A percentile compares a stretch with the other conserved stretches of the same genome.
Evolutionary conservation across 2,329 filamentous ascomycete genomes (phyloP).

Genomic region (Fusarium proliferatum): DNA sequence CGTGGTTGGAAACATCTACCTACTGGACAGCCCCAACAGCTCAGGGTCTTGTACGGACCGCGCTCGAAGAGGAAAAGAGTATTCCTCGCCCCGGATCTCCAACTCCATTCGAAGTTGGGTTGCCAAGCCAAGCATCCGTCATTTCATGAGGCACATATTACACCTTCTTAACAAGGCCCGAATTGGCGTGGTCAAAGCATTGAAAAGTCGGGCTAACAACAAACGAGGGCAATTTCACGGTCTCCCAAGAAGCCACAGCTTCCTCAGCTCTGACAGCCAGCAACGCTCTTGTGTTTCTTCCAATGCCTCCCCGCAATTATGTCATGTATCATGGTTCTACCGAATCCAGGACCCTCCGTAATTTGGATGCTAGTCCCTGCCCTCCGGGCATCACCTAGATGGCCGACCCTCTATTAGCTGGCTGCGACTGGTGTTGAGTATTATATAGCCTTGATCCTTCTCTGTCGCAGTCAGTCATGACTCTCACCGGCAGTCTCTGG

Average conservation of each 20-base stretch:
- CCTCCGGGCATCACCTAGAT: conserved; percentile 43
- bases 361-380: conserved; percentile 48
- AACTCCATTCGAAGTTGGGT: conserved; percentile 15
- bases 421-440: conserved; percentile 33
- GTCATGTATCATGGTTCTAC: conserved; percentile 56
- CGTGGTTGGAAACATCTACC: background rate
- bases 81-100: conserved; percentile 31
- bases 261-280: conserved; percentile 31
- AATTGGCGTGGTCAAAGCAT: conserved; percentile 45
- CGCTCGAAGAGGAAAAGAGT: conserved; percentile 20
- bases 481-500: conserved; percentile 39
- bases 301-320: conserved; percentile 56
- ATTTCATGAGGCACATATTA: conserved; percentile 33
- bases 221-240: conserved; percentile 28
- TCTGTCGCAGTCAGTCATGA: conserved; percentile 38
- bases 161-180: conserved; percentile 35
- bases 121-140: conserved; percentile 36
- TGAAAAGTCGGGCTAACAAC: conserved; percentile 33
- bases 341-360: conserved; percentile 52
- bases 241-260: conserved; percentile 39
- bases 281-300: conserved; percentile 28
- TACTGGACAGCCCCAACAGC: background rate
- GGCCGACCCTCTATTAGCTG: conserved; percentile 27
- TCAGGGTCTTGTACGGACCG: conserved; percentile 8
- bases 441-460: conserved; percentile 46